phyloP scores from a whole-genome alignment of 495 filamentous ascomycete species.

The Cryomyces minteri region DNA sequence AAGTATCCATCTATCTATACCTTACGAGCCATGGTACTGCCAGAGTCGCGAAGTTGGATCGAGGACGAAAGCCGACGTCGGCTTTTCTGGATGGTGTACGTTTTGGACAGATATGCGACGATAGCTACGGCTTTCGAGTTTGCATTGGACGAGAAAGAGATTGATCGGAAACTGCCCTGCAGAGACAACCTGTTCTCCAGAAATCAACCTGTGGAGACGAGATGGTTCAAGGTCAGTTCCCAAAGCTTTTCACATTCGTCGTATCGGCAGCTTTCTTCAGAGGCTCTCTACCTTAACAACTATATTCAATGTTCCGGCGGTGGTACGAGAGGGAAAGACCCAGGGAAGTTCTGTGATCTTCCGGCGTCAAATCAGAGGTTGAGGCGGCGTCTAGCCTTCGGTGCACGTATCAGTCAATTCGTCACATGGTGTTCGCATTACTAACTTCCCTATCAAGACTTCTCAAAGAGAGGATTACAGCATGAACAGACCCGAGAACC shows the following conservation, averaged over 20 bases:
- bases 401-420: too few relatives aligned
- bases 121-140: constrained; percentile 83
- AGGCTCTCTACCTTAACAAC: too few relatives aligned
- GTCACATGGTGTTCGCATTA: too few relatives aligned
- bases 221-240: constrained; percentile 39
- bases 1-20: constrained; percentile 72
- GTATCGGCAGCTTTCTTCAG: too few relatives aligned
- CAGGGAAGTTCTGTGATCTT: too few relatives aligned
- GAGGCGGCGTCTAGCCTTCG: too few relatives aligned
- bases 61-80: constrained; percentile 71
- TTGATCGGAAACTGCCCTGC: constrained; percentile 72
- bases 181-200: constrained; percentile 69
- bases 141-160: constrained; percentile 69
- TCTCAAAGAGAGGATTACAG: constrained; percentile 34
- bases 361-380: too few relatives aligned
- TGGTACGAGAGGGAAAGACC: too few relatives aligned
- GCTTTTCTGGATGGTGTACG: constrained; percentile 85
- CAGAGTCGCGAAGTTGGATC: constrained; percentile 67
- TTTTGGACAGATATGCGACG: constrained; percentile 76
- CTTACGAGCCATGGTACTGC: constrained; percentile 58
- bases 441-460: constrained; percentile 2
- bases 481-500: constrained; percentile 52
- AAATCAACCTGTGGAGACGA: constrained; percentile 66
- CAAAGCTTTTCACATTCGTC: constrained; percentile 1
- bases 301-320: too few relatives aligned